Evolutionary conservation across 2,329 filamentous ascomycete genomes (phyloP).

Genomic region (Ceratocystis papillata): DNA sequence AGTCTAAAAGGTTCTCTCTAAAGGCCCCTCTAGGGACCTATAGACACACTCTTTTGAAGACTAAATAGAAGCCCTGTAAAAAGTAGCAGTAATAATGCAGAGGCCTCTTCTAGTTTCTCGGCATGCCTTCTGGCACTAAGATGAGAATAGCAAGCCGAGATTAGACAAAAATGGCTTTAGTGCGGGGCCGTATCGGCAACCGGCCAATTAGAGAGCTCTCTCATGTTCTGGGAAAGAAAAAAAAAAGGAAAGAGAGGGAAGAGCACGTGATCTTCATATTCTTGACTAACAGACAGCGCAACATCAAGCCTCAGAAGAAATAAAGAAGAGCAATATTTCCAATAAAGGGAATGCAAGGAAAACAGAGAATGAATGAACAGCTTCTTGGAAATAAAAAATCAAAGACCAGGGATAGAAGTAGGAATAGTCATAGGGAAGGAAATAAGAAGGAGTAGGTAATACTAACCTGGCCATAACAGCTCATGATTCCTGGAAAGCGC

Average conservation of each 20-base stretch:
- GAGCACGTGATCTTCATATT: too few species aligned
- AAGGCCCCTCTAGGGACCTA: background rate
- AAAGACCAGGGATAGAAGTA: too few species aligned
- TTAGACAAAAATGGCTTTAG: background rate
- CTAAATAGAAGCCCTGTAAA: background rate
- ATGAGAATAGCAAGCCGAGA: slow-evolving; percentile 1
- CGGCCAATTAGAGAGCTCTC: slow-evolving; percentile 33
- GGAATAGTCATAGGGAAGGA: too few species aligned
- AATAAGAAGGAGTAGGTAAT: slow-evolving; percentile 50
- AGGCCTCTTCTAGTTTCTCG: background rate
- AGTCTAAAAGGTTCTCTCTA: too few species aligned
- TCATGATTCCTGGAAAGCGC: slow-evolving; percentile 88
- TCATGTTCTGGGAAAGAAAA: slow-evolving; percentile 25
- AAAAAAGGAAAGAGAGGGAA: background rate
- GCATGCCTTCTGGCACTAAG: slow-evolving; percentile 13
- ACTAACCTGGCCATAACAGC: slow-evolving; percentile 99
- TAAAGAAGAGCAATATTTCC: background rate
- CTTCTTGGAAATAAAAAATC: too few species aligned
- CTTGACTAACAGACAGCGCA: too few species aligned
- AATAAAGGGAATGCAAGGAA: background rate
- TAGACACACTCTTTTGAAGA: background rate
- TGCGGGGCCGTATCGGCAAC: slow-evolving; percentile 28
- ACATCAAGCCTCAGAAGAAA: too few species aligned
- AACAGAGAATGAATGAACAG: too few species aligned
- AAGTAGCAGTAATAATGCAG: too few species aligned